These are phyloP conservation scores for Debaryomyces singareniensis DNA, from an alignment of 1,139 yeast species.

Conservation along the genomic window DNA sequence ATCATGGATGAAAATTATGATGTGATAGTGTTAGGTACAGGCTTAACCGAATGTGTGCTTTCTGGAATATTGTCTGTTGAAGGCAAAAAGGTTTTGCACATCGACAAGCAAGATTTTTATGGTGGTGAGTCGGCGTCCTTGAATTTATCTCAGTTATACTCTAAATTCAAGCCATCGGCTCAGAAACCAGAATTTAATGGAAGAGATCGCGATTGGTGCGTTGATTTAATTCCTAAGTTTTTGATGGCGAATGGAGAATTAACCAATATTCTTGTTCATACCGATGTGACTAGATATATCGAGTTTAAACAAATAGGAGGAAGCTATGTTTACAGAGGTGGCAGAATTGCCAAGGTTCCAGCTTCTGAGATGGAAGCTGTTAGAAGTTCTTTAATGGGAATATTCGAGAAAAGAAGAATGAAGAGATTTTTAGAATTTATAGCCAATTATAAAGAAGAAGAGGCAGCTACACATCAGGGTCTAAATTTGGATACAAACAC, in stretches of 20 bases:
- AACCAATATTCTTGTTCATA: constrained; percentile 90
- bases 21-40: constrained; percentile 56
- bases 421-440: constrained; percentile 86
- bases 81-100: constrained; percentile 85
- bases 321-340: constrained; percentile 86
- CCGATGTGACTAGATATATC: constrained; percentile 91
- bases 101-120: constrained; percentile 93
- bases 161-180: constrained; percentile 61
- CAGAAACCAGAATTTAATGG: constrained; percentile 75
- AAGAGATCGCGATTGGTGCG: constrained; percentile 96
- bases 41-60: constrained; percentile 91
- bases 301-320: constrained; percentile 96
- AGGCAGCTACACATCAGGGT: constrained; percentile 75
- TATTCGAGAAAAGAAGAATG: constrained; percentile 94
- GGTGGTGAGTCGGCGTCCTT: constrained; percentile 79
- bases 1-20: constrained; percentile 93
- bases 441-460: constrained; percentile 75
- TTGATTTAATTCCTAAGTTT: constrained; percentile 93
- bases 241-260: constrained; percentile 97
- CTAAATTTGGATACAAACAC: constrained; percentile 81
- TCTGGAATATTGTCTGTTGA: constrained; percentile 93
- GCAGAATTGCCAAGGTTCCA: constrained; percentile 93
- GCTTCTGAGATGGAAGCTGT: constrained; percentile 88
- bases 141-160: constrained; percentile 56
- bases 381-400: constrained; percentile 87